Evolutionary conservation across 371 early-diverging fungal species (phyloP), one percentile per base, ranked within the genome.

Genomic region (Actinomortierella wolfii): DNA sequence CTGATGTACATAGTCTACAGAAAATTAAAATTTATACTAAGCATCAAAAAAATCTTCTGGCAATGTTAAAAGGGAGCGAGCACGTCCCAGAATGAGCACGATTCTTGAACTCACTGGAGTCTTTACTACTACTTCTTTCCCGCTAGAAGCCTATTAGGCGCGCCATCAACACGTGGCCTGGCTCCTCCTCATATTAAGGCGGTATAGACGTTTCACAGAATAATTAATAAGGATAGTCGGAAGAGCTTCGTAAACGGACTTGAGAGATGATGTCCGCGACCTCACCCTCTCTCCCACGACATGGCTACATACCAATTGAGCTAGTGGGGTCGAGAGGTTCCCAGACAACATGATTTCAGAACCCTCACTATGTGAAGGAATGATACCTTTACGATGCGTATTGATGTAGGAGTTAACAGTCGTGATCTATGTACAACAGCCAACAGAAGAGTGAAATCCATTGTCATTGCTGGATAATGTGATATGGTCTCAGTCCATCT

Each of bases 401-500:
- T n/a, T n/a, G n/a, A n/a, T n/a, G n/a, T n/a, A n/a, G n/a, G n/a
- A n/a, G n/a, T n/a, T n/a, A n/a, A n/a, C n/a, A n/a, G n/a, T n/a
- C n/a, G n/a, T n/a, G n/a, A n/a, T n/a, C n/a, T n/a, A n/a, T n/a
- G n/a, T n/a, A n/a, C n/a, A n/a, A n/a, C n/a, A n/a, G n/a, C n/a
- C n/a, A n/a, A n/a, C n/a, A n/a, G n/a, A n/a, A n/a, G n/a, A n/a
- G n/a, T n/a, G n/a, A n/a, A n/a, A n/a, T n/a, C n/a, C n/a, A n/a
- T n/a, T n/a, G n/a, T n/a, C n/a, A n/a, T n/a, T n/a, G n/a, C 51
- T 26, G 47, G 29, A 23, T 18, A 46, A 44, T 45, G 47, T 1
- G 63, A 52, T 63, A 64, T 4, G 59, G 51, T 42, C 68, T 17
- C 15, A 23, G 28, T 42, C 59, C 59, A 44, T 68, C 68, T 18